These are phyloP conservation scores for Schwanniomyces yamadae DNA, from an alignment of 805 yeast species.

Conservation along the genomic window DNA sequence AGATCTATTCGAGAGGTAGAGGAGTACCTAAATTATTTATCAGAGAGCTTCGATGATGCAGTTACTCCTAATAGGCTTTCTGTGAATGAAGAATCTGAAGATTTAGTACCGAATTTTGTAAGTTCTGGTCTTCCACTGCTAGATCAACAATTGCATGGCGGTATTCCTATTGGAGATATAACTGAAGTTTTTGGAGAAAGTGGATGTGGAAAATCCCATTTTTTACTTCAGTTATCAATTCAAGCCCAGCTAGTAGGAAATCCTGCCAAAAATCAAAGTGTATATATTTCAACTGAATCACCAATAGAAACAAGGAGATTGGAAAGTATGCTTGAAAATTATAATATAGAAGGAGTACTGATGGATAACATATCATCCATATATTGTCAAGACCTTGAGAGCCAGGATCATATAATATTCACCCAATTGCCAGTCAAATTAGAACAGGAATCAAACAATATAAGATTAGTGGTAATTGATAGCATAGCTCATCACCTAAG, in stretches of 20 bases:
- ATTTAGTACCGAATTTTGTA: conserved; percentile 5
- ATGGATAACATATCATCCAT: conserved; percentile 48
- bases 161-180: conserved; percentile 28
- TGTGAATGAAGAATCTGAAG: not conserved
- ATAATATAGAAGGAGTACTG: conserved; percentile 8
- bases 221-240: conserved; percentile 64
- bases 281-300: conserved; percentile 80
- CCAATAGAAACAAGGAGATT: conserved; percentile 66
- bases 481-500: conserved; percentile 82
- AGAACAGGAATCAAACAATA: conserved; percentile 23
- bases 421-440: conserved; percentile 65
- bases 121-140: conserved; percentile 25
- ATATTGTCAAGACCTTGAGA: conserved; percentile 65
- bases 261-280: conserved; percentile 16
- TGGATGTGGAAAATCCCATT: conserved; percentile 84
- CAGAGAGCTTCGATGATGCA: conserved; percentile 6
- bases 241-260: conserved; percentile 44
- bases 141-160: conserved; percentile 31
- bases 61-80: not conserved
- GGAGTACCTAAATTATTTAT: conserved; percentile 15
- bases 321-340: conserved; percentile 18
- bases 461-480: conserved; percentile 69
- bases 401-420: conserved; percentile 68
- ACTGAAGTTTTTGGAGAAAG: conserved; percentile 84
- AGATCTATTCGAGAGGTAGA: conserved; percentile 29